Percentiles rank a stretch among this genome's conserved stretches.
Conservation (phyloP, 2,329 filamentous ascomycete genomes). For the Diaporthe nobilis region DNA sequence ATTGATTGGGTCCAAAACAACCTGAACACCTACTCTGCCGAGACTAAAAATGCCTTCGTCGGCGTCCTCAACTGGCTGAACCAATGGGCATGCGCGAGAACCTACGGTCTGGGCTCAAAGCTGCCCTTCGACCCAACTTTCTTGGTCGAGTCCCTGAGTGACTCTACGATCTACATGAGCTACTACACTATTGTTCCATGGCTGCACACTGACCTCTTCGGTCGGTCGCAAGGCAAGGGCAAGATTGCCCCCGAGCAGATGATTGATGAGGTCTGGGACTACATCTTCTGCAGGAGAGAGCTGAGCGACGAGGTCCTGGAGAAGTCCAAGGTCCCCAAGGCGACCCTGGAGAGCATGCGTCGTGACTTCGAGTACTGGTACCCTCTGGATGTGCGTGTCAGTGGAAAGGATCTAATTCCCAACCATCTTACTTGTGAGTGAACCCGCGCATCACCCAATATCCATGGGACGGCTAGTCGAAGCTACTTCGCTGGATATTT, state of each 20-base stretch:
- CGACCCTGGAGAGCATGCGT: slow-evolving; percentile 83
- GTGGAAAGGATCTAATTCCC: slow-evolving; percentile 92
- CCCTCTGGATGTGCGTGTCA: slow-evolving; percentile 88
- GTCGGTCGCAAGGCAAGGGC: slow-evolving; percentile 76
- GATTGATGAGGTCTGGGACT: slow-evolving; percentile 97
- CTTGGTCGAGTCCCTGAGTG: slow-evolving; percentile 91
- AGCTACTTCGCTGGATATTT: neutral
- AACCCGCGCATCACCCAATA: slow-evolving; percentile 58
- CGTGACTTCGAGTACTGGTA: slow-evolving; percentile 98
- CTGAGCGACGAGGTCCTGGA: slow-evolving; percentile 74
- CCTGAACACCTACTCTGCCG: slow-evolving; percentile 84
- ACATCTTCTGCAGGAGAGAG: slow-evolving; percentile 86
- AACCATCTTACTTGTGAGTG: slow-evolving; percentile 84
- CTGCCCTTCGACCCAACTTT: slow-evolving; percentile 94
- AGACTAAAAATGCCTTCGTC: slow-evolving; percentile 85
- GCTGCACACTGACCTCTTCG: slow-evolving; percentile 90
- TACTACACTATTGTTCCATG: slow-evolving; percentile 78
- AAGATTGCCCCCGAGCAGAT: slow-evolving; percentile 87
- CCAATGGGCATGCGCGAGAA: slow-evolving; percentile 94
- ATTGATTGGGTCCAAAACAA: slow-evolving; percentile 80
- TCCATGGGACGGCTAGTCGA: too few species aligned
- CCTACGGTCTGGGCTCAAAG: slow-evolving; percentile 92
- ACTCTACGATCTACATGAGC: slow-evolving; percentile 93
- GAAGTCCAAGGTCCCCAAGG: slow-evolving; percentile 79
- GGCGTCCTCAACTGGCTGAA: slow-evolving; percentile 92